Evolutionary conservation across 2,329 filamentous ascomycete species (phyloP).

Genomic region (Daldinia sp.): DNA sequence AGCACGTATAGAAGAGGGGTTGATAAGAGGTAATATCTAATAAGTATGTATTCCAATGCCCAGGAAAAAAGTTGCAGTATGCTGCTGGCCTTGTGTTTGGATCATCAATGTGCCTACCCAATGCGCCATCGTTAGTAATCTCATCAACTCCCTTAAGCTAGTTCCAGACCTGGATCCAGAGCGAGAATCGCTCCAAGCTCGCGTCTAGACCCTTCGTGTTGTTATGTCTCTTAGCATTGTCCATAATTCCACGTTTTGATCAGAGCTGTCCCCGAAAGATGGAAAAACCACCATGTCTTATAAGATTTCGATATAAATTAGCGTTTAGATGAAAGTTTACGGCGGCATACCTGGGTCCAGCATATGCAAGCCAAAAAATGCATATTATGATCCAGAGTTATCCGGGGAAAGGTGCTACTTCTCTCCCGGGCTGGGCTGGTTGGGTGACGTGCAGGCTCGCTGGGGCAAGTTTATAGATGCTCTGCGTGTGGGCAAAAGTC

Average conservation of each 20-base stretch:
- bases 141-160: slow-evolving; percentile 25
- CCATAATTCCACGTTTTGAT: slow-evolving; percentile 12
- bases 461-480: slow-evolving; percentile 32
- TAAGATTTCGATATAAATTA: background rate
- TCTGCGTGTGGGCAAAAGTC: slow-evolving; percentile 47
- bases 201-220: slow-evolving; percentile 35
- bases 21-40: slow-evolving; percentile 23
- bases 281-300: slow-evolving; percentile 2
- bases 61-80: slow-evolving; percentile 13
- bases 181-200: slow-evolving; percentile 28
- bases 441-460: slow-evolving; percentile 45
- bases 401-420: slow-evolving; percentile 38
- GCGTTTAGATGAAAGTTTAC: slow-evolving; percentile 17
- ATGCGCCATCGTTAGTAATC: slow-evolving; percentile 39
- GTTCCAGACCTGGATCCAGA: slow-evolving; percentile 40
- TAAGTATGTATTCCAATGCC: slow-evolving; percentile 19
- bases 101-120: slow-evolving; percentile 37
- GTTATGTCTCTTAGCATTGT: slow-evolving; percentile 21
- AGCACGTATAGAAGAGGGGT: slow-evolving; percentile 30
- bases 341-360: slow-evolving; percentile 13
- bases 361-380: slow-evolving; percentile 37
- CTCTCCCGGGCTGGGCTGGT: slow-evolving; percentile 31
- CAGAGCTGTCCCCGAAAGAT: background rate
- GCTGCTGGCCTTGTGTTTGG: slow-evolving; percentile 19
- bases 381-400: slow-evolving; percentile 38